Evolutionary conservation across 257 asterid species (phyloP).

Genomic region (Ophiorrhiza pumila): DNA sequence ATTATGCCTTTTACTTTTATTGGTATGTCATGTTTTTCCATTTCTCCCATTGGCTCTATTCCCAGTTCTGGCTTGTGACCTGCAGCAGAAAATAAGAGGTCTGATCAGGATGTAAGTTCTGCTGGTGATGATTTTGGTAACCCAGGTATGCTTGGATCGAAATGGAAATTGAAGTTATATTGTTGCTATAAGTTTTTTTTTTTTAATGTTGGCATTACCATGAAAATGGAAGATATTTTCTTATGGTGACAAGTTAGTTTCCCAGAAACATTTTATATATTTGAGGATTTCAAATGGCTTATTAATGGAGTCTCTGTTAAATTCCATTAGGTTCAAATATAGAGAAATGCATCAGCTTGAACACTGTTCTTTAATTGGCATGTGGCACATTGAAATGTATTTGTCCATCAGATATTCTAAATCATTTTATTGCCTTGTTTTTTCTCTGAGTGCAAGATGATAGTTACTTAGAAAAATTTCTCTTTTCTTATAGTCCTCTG

Average conservation of each 20-base stretch:
- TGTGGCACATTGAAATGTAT: not conserved
- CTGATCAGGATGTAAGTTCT: slow-evolving; percentile 55
- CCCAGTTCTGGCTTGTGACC: slow-evolving; percentile 14
- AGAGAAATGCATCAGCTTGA: not conserved
- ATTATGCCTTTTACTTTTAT: slow-evolving; percentile 14
- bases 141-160: slow-evolving; percentile 44
- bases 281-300: not conserved
- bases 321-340: not conserved
- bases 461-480: not conserved
- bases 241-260: not conserved
- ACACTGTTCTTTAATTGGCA: not conserved
- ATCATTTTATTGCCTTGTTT: not conserved
- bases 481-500: not conserved
- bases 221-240: slow-evolving; percentile 10
- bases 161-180: slow-evolving; percentile 2
- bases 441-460: not conserved
- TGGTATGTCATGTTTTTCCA: not conserved
- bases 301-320: not conserved
- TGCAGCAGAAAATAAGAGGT: slow-evolving; percentile 59
- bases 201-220: not conserved
- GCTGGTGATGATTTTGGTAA: slow-evolving; percentile 52
- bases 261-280: not conserved
- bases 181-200: not conserved
- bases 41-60: not conserved
- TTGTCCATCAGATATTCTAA: not conserved